Evolutionary conservation across 1,284 basidiomycete species (phyloP), one percentile per base, ranked within the genome.

Genomic region (Ustanciosporium gigantosporum): DNA sequence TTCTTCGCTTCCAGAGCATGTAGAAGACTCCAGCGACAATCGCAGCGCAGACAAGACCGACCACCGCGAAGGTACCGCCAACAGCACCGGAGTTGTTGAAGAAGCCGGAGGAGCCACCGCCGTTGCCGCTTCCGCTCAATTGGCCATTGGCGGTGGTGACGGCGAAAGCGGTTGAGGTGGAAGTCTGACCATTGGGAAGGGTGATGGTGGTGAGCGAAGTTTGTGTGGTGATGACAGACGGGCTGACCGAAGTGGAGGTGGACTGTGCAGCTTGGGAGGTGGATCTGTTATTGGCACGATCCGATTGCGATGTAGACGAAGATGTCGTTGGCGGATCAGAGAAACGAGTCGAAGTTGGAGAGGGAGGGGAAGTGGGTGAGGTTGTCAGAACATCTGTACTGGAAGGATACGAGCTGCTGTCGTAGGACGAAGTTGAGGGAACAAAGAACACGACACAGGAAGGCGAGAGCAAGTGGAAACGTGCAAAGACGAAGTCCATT

Each of bases 41-140:
- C 8, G 49, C 61, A 23, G 56, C 58, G 17, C 55, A 64, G 19
- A 76, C 72, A 16, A 77, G 60, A 31, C 70, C 75, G 22, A 77
- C 75, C 11, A 66, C 75, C 25, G 75, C 74, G 41, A 77, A 77
- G 4, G 70, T 73, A 15, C 75, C 75, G 23, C 73, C 75, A 9
- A 77, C 75, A 4, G 74, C 74, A 19, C 75, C 74, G 7, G 52
- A 52, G 41, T 77, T 74, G 53, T 56, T 35, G 41, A 74, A 77
- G 62, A 73, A 77, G 31, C 55, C 48, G 38, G 34, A 25, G 20
- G 41, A 32, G 17, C 51, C 57, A 17, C 43, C 36, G 41, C 48
- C 35, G 48, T 39, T 55, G 48, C 48, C 31, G 36, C 44, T 36
- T 22, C 62, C 58, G 16, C 38, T 53, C 25, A 61, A 37, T 25